These are phyloP conservation scores for Plasmodium chabaudi DNA, from an alignment of 169 alveolate genomes.

Conservation along the genomic window DNA sequence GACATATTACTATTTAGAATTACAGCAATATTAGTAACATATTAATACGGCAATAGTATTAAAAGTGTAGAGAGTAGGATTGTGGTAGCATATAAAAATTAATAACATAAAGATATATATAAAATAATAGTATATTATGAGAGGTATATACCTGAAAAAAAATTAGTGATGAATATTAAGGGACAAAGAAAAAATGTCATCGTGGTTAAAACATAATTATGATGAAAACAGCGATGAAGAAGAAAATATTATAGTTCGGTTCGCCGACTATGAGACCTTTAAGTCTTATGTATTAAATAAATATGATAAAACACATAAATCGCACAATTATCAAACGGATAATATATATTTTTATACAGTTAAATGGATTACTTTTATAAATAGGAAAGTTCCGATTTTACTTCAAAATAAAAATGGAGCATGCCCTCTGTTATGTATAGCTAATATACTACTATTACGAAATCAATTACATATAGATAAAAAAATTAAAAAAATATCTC, in stretches of 20 bases:
- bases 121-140: slow-evolving; percentile 19
- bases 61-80: not conserved
- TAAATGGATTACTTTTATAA: slow-evolving; percentile 70
- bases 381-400: slow-evolving; percentile 66
- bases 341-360: slow-evolving; percentile 72
- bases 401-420: slow-evolving; percentile 77
- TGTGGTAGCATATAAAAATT: slow-evolving; percentile 9
- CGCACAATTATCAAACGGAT: slow-evolving; percentile 25
- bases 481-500: slow-evolving; percentile 71
- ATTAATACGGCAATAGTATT: too few species aligned
- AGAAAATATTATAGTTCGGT: slow-evolving; percentile 57
- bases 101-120: slow-evolving; percentile 2
- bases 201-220: slow-evolving; percentile 45
- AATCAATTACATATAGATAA: slow-evolving; percentile 76
- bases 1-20: too few species aligned
- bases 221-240: slow-evolving; percentile 74
- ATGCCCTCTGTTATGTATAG: slow-evolving; percentile 76
- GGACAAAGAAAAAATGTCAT: slow-evolving; percentile 57
- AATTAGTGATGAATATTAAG: slow-evolving; percentile 30
- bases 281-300: slow-evolving; percentile 69
- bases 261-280: slow-evolving; percentile 74
- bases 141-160: not conserved
- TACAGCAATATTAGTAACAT: too few species aligned
- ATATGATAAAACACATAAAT: slow-evolving; percentile 41
- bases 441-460: slow-evolving; percentile 72